phyloP scores from a whole-genome alignment of 352 stramenopile genomes.

The Blastocystis sp. region DNA sequence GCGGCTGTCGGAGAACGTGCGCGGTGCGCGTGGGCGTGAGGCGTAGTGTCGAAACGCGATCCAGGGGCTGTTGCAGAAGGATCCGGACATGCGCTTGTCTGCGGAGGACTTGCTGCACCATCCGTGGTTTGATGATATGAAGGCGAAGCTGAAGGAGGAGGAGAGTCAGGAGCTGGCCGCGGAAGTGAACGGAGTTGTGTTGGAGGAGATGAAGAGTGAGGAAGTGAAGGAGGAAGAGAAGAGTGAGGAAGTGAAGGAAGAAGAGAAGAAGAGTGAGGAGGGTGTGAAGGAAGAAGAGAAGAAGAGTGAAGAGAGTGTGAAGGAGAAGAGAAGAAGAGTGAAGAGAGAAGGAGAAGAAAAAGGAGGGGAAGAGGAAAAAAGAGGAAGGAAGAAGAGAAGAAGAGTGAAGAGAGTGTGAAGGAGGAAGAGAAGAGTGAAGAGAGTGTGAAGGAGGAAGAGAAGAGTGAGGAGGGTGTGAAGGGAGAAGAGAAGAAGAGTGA shows the following conservation, averaged over 20 bases:
- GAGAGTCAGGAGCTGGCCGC: not conserved
- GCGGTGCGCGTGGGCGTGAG: slow-evolving; percentile 2
- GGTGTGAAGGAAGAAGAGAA: not conserved
- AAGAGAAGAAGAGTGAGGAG: not conserved
- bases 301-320: not conserved
- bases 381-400: not conserved
- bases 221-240: slow-evolving; percentile 1
- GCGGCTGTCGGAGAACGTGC: slow-evolving; percentile 70
- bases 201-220: not conserved
- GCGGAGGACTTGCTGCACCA: slow-evolving; percentile 80
- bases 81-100: slow-evolving; percentile 78
- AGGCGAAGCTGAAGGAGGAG: not conserved
- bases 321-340: not conserved
- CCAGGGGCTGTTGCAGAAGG: slow-evolving; percentile 71
- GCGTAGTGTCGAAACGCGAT: slow-evolving; percentile 66
- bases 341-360: slow-evolving; percentile 2
- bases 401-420: not conserved
- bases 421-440: not conserved
- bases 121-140: slow-evolving; percentile 76
- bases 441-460: not conserved
- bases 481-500: too few relatives aligned
- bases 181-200: not conserved
- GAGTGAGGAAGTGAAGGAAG: not conserved
- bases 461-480: not conserved
- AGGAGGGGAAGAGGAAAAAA: not conserved